A percentile compares a stretch with the other conserved stretches of the same genome.
phyloP scores from a whole-genome alignment of 2,329 filamentous ascomycete genomes.

The Helotiales sp. region DNA sequence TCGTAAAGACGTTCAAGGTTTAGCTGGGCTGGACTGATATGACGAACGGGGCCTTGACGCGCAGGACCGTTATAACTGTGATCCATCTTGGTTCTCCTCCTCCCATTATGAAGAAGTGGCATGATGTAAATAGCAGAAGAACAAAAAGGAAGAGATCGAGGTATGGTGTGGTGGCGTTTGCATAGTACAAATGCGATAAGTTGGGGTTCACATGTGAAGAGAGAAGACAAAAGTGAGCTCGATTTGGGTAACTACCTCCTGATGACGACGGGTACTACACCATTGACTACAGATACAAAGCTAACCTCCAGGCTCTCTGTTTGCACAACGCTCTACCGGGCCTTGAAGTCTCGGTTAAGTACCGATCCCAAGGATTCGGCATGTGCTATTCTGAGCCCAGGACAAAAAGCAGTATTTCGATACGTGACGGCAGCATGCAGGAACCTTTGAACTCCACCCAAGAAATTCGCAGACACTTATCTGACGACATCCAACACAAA shows the following conservation, averaged over 20 bases:
- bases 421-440: conserved; percentile 11
- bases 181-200: neutral
- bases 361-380: conserved; percentile 30
- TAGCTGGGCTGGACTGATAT: conserved; percentile 63
- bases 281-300: conserved; percentile 17
- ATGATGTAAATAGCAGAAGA: conserved; percentile 27
- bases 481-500: conserved; percentile 13
- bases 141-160: neutral
- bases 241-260: neutral
- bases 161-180: neutral
- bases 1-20: conserved; percentile 66
- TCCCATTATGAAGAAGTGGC: conserved; percentile 39
- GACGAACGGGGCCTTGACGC: conserved; percentile 45
- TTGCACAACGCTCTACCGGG: conserved; percentile 29
- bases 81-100: conserved; percentile 40
- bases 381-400: conserved; percentile 14
- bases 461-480: conserved; percentile 25
- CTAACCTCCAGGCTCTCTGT: conserved; percentile 23
- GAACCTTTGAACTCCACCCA: neutral
- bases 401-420: neutral
- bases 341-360: conserved; percentile 29
- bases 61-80: conserved; percentile 40
- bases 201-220: neutral
- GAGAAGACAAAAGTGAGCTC: neutral
- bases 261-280: conserved; percentile 1